A percentile compares a stretch with the other conserved stretches of the same genome.
phyloP scores from a whole-genome alignment of 805 yeast genomes.

The Candida andamanensis region DNA sequence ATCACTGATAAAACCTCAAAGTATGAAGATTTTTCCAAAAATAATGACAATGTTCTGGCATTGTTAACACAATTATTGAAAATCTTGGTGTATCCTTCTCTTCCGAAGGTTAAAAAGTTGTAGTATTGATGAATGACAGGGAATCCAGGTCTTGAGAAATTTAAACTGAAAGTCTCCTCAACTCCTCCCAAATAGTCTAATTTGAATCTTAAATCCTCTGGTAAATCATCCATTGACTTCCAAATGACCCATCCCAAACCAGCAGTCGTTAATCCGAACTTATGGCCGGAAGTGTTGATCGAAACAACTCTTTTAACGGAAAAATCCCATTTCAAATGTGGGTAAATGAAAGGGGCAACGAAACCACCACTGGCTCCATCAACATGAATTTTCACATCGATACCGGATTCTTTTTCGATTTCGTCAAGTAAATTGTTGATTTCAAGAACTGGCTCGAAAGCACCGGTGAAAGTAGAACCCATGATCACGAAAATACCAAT shows the following conservation, averaged over 20 bases:
- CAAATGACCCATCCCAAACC: conserved; percentile 93
- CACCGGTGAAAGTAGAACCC: conserved; percentile 93
- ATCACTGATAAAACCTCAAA: conserved; percentile 74
- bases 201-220: conserved; percentile 69
- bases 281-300: conserved; percentile 89
- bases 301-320: conserved; percentile 69
- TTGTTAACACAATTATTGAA: conserved; percentile 63
- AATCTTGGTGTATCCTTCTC: conserved; percentile 60
- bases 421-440: conserved; percentile 65
- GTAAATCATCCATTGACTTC: conserved; percentile 60
- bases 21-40: conserved; percentile 58
- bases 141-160: conserved; percentile 90
- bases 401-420: conserved; percentile 61
- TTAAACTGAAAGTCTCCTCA: conserved; percentile 81
- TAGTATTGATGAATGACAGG: conserved; percentile 86
- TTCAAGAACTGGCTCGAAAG: conserved; percentile 70
- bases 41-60: conserved; percentile 62
- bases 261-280: conserved; percentile 84
- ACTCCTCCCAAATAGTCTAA: conserved; percentile 82
- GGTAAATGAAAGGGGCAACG: conserved; percentile 78
- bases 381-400: conserved; percentile 76
- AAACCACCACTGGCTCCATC: conserved; percentile 94
- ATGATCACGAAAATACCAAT: conserved; percentile 84
- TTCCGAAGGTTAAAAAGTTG: conserved; percentile 69
- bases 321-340: conserved; percentile 82